These are phyloP conservation scores for Paraconiothyrium sp. DNA, from an alignment of 2,329 filamentous ascomycete genomes.

Conservation along the genomic window DNA sequence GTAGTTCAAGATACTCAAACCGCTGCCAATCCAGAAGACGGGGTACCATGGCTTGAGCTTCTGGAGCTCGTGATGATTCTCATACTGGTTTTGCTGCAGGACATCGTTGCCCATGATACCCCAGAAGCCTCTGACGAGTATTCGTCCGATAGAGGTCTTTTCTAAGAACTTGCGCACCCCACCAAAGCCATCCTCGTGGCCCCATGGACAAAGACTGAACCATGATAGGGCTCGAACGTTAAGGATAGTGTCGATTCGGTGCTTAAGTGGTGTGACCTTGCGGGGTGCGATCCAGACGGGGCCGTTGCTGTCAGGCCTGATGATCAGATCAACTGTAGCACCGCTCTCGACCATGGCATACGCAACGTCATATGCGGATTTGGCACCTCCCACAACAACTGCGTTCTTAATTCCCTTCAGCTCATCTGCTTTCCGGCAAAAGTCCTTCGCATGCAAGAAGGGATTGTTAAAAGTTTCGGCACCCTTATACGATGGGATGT, in stretches of 20 bases:
- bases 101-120: slow-evolving; percentile 63
- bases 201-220: slow-evolving; percentile 80
- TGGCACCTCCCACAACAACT: slow-evolving; percentile 69
- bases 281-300: slow-evolving; percentile 68
- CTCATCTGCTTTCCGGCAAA: slow-evolving; percentile 54
- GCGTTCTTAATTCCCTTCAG: slow-evolving; percentile 46
- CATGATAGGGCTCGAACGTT: slow-evolving; percentile 74
- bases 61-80: slow-evolving; percentile 51
- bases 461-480: slow-evolving; percentile 61
- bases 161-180: slow-evolving; percentile 66
- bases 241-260: slow-evolving; percentile 72
- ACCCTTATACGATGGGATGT: slow-evolving; percentile 62
- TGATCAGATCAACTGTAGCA: slow-evolving; percentile 66
- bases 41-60: slow-evolving; percentile 55
- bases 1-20: slow-evolving; percentile 69
- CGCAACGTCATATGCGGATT: slow-evolving; percentile 71
- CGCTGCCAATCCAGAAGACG: slow-evolving; percentile 63
- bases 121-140: slow-evolving; percentile 66
- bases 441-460: slow-evolving; percentile 67
- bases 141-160: slow-evolving; percentile 63
- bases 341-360: slow-evolving; percentile 63
- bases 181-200: slow-evolving; percentile 68
- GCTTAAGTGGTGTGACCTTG: slow-evolving; percentile 72
- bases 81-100: slow-evolving; percentile 56
- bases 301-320: slow-evolving; percentile 62